Conservation (phyloP, 257 asterid species). For the Petunia secreta region DNA sequence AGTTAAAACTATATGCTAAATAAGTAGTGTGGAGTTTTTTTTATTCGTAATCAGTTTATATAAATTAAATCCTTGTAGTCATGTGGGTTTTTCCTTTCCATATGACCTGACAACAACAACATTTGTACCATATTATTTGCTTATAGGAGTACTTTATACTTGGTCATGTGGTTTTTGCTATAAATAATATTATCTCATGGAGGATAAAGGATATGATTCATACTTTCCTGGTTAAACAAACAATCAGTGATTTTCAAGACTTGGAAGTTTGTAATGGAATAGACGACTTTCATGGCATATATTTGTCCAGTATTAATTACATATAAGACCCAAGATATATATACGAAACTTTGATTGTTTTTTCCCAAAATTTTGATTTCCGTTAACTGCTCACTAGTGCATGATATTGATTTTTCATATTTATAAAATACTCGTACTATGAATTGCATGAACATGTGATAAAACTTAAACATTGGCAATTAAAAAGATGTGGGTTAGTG, state of each 20-base stretch:
- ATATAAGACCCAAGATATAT: background rate
- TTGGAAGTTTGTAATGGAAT: background rate
- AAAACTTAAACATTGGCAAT: no score
- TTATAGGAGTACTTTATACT: no score
- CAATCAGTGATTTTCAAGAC: background rate
- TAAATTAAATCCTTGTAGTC: no score
- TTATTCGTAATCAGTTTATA: no score
- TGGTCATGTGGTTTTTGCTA: background rate
- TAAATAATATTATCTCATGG: no score
- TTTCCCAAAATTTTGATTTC: background rate
- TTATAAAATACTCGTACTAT: background rate
- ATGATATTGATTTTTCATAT: background rate
- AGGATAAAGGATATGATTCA: background rate
- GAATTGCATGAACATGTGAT: background rate
- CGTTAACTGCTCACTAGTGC: background rate
- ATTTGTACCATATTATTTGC: no score
- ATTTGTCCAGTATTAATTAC: background rate
- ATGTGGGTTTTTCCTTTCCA: background rate
- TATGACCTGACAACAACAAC: background rate
- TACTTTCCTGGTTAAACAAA: no score
- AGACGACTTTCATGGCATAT: background rate
- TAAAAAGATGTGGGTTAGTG: no score
- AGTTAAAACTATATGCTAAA: no score
- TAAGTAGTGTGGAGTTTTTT: no score
- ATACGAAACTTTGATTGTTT: background rate